These are phyloP conservation scores for Pythium brachiatum DNA, from an alignment of 352 stramenopile genomes.

Conservation along the genomic window DNA sequence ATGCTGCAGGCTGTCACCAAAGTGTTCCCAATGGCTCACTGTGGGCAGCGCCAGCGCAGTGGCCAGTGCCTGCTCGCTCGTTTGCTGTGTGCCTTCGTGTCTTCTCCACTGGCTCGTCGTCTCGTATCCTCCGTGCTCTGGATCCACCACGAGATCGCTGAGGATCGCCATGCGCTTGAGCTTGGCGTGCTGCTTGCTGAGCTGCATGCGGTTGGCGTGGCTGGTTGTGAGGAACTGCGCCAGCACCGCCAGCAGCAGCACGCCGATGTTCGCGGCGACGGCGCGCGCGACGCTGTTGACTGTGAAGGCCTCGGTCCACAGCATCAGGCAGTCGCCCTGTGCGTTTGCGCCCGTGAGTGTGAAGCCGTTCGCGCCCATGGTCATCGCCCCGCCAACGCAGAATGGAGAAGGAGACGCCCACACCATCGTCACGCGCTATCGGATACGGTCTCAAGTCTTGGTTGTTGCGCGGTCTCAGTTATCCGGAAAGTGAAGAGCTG, in stretches of 20 bases:
- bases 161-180: constrained; percentile 6
- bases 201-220: constrained; percentile 43
- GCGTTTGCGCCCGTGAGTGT: constrained; percentile 42
- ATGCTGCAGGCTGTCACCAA: constrained; percentile 58
- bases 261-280: constrained; percentile 37
- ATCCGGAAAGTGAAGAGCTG: neutral
- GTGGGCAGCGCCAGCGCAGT: constrained; percentile 17
- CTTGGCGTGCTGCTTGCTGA: constrained; percentile 35
- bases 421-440: no score
- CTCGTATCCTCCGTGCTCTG: constrained; percentile 9
- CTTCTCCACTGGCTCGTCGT: constrained; percentile 12
- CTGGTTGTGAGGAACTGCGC: constrained; percentile 56
- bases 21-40: constrained; percentile 53
- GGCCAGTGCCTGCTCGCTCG: neutral
- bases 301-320: constrained; percentile 54
- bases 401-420: constrained; percentile 43
- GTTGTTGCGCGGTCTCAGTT: neutral
- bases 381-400: constrained; percentile 59
- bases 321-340: constrained; percentile 58
- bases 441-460: constrained; percentile 13
- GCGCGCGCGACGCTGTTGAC: constrained; percentile 48
- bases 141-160: neutral
- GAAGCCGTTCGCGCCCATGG: constrained; percentile 61
- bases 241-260: constrained; percentile 56
- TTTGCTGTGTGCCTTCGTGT: neutral